A percentile compares a stretch with the other conserved stretches of the same genome.
phyloP scores from a whole-genome alignment of 805 yeast genomes.

The Candida takata region DNA sequence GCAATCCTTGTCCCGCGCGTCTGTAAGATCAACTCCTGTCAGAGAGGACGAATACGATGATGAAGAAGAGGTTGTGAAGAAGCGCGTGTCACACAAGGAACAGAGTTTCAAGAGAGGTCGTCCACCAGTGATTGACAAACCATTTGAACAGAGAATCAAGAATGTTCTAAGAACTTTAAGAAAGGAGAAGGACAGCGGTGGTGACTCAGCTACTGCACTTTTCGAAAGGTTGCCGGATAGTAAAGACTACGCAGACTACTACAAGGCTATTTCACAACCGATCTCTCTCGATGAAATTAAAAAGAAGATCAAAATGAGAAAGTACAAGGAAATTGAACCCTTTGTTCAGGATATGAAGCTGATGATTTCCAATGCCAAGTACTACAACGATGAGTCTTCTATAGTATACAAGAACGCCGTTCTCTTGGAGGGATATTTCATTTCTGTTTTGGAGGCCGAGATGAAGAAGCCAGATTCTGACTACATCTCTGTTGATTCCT shows the following conservation, averaged over 20 bases:
- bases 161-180: slow-evolving; percentile 76
- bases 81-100: slow-evolving; percentile 13
- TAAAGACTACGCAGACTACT: slow-evolving; percentile 36
- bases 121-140: slow-evolving; percentile 86
- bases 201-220: slow-evolving; percentile 45
- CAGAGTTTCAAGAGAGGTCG: slow-evolving; percentile 60
- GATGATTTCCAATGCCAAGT: slow-evolving; percentile 68
- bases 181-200: slow-evolving; percentile 52
- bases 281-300: slow-evolving; percentile 67
- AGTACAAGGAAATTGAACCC: slow-evolving; percentile 66
- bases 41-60: slow-evolving; percentile 12
- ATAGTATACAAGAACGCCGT: slow-evolving; percentile 55
- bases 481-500: slow-evolving; percentile 44
- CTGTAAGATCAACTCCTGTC: slow-evolving; percentile 9
- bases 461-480: slow-evolving; percentile 77
- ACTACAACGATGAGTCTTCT: slow-evolving; percentile 52
- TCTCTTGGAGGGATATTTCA: slow-evolving; percentile 54
- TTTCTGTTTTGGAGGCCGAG: slow-evolving; percentile 55
- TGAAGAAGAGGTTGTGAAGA: slow-evolving; percentile 6
- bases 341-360: slow-evolving; percentile 72
- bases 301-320: slow-evolving; percentile 78
- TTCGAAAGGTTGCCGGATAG: slow-evolving; percentile 82
- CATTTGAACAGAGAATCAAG: slow-evolving; percentile 88
- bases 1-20: slow-evolving; percentile 1
- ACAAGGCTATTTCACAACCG: slow-evolving; percentile 47